Conservation (phyloP, 2,329 filamentous ascomycete species). For the Aspergillus clavatus region DNA sequence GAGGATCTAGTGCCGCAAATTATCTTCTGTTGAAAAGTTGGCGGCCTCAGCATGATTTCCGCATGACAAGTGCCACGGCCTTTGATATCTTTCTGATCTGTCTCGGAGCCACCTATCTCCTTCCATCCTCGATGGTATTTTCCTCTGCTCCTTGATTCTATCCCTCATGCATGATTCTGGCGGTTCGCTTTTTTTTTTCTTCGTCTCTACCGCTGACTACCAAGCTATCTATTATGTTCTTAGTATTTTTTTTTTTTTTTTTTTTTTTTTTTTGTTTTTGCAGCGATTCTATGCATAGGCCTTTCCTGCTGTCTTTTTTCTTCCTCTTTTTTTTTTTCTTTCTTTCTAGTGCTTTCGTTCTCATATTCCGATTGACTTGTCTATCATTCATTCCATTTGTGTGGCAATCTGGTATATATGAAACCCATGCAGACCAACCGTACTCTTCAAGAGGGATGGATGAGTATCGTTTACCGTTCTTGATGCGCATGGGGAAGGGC, state of each 20-base stretch:
- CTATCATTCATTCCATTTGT: neutral
- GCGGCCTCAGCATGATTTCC: slow-evolving; percentile 17
- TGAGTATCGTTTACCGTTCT: too few relatives aligned
- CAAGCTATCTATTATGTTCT: neutral
- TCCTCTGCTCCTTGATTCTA: neutral
- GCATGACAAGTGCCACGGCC: slow-evolving; percentile 18
- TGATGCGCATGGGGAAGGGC: too few relatives aligned
- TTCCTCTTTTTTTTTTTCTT: neutral
- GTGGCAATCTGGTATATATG: neutral
- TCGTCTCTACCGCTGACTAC: neutral
- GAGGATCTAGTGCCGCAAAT: slow-evolving; percentile 10
- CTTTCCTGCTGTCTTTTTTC: neutral
- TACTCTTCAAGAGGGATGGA: too few relatives aligned
- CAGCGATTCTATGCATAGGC: slow-evolving; percentile 1
- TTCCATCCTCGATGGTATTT: neutral
- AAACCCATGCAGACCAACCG: neutral
- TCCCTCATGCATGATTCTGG: neutral
- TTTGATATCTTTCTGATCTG: slow-evolving; percentile 3
- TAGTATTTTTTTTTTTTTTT: neutral
- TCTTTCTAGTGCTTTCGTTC: neutral
- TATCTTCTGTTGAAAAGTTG: slow-evolving; percentile 17
- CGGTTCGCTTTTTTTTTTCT: too few relatives aligned
- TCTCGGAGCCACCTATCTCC: slow-evolving; percentile 5
- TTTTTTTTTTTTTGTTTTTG: neutral
- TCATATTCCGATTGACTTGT: neutral